Conservation (phyloP, 805 yeast species). For the Dipodascopsis uninucleata region DNA sequence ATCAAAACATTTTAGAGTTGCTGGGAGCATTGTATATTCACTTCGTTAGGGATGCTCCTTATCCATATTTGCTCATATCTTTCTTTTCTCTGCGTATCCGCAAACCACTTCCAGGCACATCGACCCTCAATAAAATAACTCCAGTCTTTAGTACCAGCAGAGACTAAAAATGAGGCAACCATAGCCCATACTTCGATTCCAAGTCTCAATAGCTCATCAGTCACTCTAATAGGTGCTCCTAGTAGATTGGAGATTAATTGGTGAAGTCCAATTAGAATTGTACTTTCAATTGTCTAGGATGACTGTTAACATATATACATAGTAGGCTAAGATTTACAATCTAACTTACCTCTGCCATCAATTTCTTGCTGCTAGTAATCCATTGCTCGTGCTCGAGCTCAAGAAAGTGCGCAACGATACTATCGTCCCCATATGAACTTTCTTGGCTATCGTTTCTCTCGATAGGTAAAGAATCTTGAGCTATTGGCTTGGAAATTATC, state of each 20-base stretch:
- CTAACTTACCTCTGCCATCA: constrained; percentile 14
- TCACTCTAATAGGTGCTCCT: constrained; percentile 7
- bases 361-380: constrained; percentile 4
- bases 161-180: constrained; percentile 11
- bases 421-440: constrained; percentile 11
- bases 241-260: constrained; percentile 18
- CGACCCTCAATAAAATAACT: constrained; percentile 16
- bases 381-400: constrained; percentile 9
- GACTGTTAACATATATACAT: neutral
- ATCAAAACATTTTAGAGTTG: no score
- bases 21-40: no score
- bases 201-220: neutral
- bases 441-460: constrained; percentile 4
- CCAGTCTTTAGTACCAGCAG: constrained; percentile 16
- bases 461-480: neutral
- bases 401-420: constrained; percentile 10
- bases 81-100: constrained; percentile 10
- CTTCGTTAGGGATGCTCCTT: no score
- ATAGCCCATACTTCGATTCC: constrained; percentile 17
- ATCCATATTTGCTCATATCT: constrained; percentile 7
- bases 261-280: constrained; percentile 6
- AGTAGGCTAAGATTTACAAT: neutral
- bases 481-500: neutral
- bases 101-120: constrained; percentile 26
- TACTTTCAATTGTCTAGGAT: constrained; percentile 7